Conservation (phyloP, 31 red algal genomes). For the Asparagopsis taxiformis region DNA sequence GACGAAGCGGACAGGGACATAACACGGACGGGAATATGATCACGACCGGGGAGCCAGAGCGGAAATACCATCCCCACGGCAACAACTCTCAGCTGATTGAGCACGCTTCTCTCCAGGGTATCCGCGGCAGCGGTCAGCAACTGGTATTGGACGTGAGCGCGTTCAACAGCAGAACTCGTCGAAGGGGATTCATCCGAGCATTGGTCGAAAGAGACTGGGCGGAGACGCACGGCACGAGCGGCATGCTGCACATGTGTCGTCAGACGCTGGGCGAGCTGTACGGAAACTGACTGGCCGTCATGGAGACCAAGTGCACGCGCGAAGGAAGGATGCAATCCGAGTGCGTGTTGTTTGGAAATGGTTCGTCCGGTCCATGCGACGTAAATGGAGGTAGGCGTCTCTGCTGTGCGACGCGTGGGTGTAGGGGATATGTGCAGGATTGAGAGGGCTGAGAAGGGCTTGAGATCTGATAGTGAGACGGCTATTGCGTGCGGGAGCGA, state of each 20-base stretch:
- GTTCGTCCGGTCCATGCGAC: conserved; percentile 42
- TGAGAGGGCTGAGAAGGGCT: conserved; percentile 25
- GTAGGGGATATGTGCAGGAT: conserved; percentile 20
- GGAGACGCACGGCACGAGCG: conserved; percentile 14
- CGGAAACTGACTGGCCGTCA: conserved; percentile 13
- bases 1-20: conserved; percentile 2
- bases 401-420: neutral
- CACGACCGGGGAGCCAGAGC: conserved; percentile 21
- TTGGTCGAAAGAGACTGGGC: conserved; percentile 31
- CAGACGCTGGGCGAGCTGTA: conserved; percentile 38
- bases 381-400: neutral
- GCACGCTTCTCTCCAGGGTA: conserved; percentile 9
- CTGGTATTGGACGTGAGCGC: conserved; percentile 8
- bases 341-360: neutral
- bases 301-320: conserved; percentile 29
- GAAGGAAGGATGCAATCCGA: conserved; percentile 25
- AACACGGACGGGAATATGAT: conserved; percentile 22
- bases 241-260: conserved; percentile 3
- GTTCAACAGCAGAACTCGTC: conserved; percentile 8
- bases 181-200: conserved; percentile 4
- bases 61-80: conserved; percentile 20
- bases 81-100: conserved; percentile 19
- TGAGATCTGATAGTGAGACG: conserved; percentile 28
- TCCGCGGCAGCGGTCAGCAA: conserved; percentile 21
- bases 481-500: conserved; percentile 11